Conservation (phyloP, 2,329 filamentous ascomycete genomes). For the Hymenotorrendiella dingleyae region DNA sequence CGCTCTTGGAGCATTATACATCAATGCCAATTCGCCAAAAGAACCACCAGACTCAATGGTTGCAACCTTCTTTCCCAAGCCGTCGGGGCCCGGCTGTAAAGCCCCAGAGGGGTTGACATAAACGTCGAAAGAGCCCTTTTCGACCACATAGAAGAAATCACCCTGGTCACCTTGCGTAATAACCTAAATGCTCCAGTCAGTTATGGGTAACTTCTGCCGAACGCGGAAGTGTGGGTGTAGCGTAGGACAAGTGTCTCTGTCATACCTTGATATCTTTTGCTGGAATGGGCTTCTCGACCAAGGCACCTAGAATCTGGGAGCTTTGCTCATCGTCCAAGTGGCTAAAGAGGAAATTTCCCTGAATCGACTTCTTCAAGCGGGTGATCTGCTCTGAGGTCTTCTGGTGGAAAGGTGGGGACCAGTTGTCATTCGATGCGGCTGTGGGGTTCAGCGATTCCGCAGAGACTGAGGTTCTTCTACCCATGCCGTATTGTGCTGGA, state of each 20-base stretch:
- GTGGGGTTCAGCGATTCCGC: conserved; percentile 93
- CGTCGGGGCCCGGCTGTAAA: conserved; percentile 73
- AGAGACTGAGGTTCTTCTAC: conserved; percentile 89
- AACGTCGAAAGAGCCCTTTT: conserved; percentile 84
- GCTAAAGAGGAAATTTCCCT: conserved; percentile 87
- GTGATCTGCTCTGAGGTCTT: conserved; percentile 78
- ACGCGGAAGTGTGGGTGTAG: background rate
- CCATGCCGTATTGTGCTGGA: conserved; percentile 90
- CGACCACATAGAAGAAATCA: conserved; percentile 97
- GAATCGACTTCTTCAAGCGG: conserved; percentile 75
- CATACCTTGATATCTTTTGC: conserved; percentile 73
- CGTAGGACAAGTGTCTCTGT: background rate
- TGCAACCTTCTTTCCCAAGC: conserved; percentile 76
- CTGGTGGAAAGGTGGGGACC: conserved; percentile 77
- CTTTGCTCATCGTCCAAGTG: conserved; percentile 93
- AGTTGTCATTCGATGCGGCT: conserved; percentile 77
- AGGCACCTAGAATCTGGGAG: conserved; percentile 76
- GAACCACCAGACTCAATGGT: conserved; percentile 82
- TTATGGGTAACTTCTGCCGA: background rate
- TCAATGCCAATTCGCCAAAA: conserved; percentile 92
- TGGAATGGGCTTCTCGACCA: conserved; percentile 93
- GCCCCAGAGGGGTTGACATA: conserved; percentile 76
- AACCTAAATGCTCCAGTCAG: conserved; percentile 49
- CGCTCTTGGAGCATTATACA: conserved; percentile 97
- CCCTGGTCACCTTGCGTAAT: conserved; percentile 94